phyloP scores from a whole-genome alignment of 305 asterid genomes.

The Fraxinus latifolia region DNA sequence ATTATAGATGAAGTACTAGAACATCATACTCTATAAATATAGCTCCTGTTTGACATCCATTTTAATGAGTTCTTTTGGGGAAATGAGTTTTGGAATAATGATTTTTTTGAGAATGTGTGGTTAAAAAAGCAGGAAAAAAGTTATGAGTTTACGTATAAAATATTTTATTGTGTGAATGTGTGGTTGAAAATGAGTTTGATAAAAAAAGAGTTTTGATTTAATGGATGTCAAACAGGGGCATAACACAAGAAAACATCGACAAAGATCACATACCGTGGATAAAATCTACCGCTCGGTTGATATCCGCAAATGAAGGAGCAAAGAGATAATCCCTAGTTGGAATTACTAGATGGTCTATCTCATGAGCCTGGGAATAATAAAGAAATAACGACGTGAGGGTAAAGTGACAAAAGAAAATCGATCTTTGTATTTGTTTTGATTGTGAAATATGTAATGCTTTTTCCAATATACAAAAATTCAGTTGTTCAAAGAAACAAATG shows the following conservation, averaged over 20 bases:
- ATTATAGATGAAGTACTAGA: conserved; percentile 10
- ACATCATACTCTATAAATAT: neutral
- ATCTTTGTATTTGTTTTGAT: neutral
- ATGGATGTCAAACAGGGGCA: too few relatives aligned
- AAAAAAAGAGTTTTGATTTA: too few relatives aligned
- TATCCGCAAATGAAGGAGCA: conserved; percentile 85
- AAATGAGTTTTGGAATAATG: too few relatives aligned
- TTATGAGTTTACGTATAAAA: too few relatives aligned
- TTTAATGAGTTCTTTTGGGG: too few relatives aligned
- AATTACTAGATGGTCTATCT: conserved; percentile 81
- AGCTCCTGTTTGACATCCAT: too few relatives aligned
- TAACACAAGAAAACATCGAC: neutral
- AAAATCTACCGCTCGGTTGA: conserved; percentile 72
- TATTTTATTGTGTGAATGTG: too few relatives aligned
- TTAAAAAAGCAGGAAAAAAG: too few relatives aligned
- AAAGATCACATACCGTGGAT: conserved; percentile 52
- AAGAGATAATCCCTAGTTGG: conserved; percentile 95
- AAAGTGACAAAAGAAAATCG: neutral
- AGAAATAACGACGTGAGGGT: conserved; percentile 9
- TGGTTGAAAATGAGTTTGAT: too few relatives aligned
- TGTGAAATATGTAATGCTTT: neutral
- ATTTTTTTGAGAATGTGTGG: too few relatives aligned
- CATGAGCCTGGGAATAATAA: conserved; percentile 64
- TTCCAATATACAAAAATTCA: neutral
- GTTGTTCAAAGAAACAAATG: neutral